Evolutionary conservation across 495 filamentous ascomycete genomes (phyloP).

Genomic region (Xylaria cubensis): DNA sequence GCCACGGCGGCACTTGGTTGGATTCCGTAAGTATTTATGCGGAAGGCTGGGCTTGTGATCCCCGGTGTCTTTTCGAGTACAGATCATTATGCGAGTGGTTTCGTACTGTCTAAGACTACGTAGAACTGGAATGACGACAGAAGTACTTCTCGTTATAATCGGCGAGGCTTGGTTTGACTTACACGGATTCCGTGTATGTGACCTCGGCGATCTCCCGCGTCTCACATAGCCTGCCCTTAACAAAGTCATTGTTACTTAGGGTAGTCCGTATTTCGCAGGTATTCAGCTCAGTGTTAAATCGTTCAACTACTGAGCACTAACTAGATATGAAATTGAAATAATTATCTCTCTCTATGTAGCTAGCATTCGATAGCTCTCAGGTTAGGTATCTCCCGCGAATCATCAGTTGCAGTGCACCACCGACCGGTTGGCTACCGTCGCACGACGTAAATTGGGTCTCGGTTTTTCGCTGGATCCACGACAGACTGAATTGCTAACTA

Average conservation of each 20-base stretch:
- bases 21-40: not conserved
- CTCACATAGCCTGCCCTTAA: not conserved
- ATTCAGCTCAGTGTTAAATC: too few species aligned
- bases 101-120: not conserved
- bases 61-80: not conserved
- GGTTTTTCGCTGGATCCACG: constrained; percentile 16
- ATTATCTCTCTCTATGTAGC: not conserved
- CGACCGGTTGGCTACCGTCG: constrained; percentile 11
- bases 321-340: not conserved
- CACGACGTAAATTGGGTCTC: not conserved
- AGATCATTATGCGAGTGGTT: not conserved
- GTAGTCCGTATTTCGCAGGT: not conserved
- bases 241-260: not conserved
- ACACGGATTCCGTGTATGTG: not conserved
- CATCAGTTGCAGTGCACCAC: not conserved
- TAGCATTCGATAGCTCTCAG: not conserved
- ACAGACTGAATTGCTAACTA: not conserved
- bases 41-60: constrained; percentile 3
- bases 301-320: not conserved
- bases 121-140: not conserved
- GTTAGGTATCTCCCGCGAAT: not conserved
- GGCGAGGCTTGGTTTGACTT: not conserved
- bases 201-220: not conserved
- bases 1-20: not conserved
- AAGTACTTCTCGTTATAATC: not conserved